These are phyloP conservation scores for Globisporangium parvum DNA, from an alignment of 352 stramenopile genomes.

Conservation along the genomic window DNA sequence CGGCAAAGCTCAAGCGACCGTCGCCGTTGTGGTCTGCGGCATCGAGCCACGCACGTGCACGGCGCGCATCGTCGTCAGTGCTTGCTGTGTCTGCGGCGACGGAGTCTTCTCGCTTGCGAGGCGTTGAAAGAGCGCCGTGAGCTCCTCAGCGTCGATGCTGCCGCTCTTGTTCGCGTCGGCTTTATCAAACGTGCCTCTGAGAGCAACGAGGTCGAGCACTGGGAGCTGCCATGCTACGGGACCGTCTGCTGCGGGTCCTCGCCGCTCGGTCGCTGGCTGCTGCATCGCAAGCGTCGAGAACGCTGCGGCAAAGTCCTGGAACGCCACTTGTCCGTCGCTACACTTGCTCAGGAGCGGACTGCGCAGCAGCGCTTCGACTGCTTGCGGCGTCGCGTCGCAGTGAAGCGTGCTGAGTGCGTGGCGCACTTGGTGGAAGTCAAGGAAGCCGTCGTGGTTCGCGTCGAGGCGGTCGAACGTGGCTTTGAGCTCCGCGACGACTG, in stretches of 20 bases:
- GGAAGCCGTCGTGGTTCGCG: slow-evolving; percentile 41
- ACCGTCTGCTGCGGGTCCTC: not conserved
- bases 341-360: slow-evolving; percentile 21
- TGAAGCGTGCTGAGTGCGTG: slow-evolving; percentile 32
- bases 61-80: slow-evolving; percentile 14
- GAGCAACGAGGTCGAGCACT: slow-evolving; percentile 26
- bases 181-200: slow-evolving; percentile 40
- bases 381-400: slow-evolving; percentile 23
- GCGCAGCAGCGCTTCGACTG: slow-evolving; percentile 29
- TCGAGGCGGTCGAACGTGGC: slow-evolving; percentile 64
- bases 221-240: slow-evolving; percentile 18
- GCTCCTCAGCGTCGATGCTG: slow-evolving; percentile 29
- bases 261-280: slow-evolving; percentile 26
- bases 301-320: slow-evolving; percentile 45
- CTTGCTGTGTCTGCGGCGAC: not conserved
- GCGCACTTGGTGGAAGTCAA: slow-evolving; percentile 49
- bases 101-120: slow-evolving; percentile 22
- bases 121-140: slow-evolving; percentile 24
- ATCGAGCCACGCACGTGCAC: slow-evolving; percentile 33
- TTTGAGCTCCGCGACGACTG: slow-evolving; percentile 60
- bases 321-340: slow-evolving; percentile 27
- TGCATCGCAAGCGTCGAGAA: slow-evolving; percentile 53
- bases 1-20: slow-evolving; percentile 36
- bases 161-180: slow-evolving; percentile 29
- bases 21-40: slow-evolving; percentile 27